Base-by-base conservation (phyloP, 805 yeast species). In the Jamesozyma lodderae region DNA sequence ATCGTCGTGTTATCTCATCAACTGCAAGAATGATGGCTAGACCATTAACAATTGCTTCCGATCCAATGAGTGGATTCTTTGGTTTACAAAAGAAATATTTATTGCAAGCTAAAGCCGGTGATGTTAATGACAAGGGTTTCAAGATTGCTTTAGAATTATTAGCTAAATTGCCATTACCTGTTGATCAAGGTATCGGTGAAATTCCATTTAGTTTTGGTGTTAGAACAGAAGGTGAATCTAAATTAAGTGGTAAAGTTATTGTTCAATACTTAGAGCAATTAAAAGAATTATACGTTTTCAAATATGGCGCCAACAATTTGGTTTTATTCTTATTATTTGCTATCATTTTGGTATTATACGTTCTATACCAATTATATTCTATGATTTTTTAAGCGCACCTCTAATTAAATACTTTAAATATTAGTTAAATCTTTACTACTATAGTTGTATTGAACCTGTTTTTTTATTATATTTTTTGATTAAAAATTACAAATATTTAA, bases 51-150 rank as follows among this genome's bases (percentile, higher is more conserved):
- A 51, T 64, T n/a, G 74, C 72, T 13, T 65, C 70, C 36, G 75
- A 70, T 48, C 75, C 75, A 44, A 70, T 70, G 75, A 62, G 69
- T 49, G 75, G 75, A 13, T 70, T 68, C 52, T 70, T 70, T 43
- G 75, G 75, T 31, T 52, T 70, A 36, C 75, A 69, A 46, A 69
- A 67, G 51, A 59, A 64, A 43, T 69, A 68, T 40, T 52, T 70
- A 36, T 34, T 49, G 6, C 42, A 51, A 37, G 65, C 68, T n/a
- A 43, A 52, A 19, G 48, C 55, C 21, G 55, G 59, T 21, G 61
- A 61, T 28, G 58, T 69, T 47, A 60, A 65, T 44, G 62, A 67
- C 21, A 62, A 64, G 38, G 75, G 75, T 30, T 70, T 70, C 61
- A 70, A 70, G 48, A 68, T 70, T 38, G 75, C 75, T 16, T 53